Evolutionary conservation across 2,329 filamentous ascomycete species (phyloP), one percentile per base, ranked within the genome.

Genomic region (Aciculosporium take): DNA sequence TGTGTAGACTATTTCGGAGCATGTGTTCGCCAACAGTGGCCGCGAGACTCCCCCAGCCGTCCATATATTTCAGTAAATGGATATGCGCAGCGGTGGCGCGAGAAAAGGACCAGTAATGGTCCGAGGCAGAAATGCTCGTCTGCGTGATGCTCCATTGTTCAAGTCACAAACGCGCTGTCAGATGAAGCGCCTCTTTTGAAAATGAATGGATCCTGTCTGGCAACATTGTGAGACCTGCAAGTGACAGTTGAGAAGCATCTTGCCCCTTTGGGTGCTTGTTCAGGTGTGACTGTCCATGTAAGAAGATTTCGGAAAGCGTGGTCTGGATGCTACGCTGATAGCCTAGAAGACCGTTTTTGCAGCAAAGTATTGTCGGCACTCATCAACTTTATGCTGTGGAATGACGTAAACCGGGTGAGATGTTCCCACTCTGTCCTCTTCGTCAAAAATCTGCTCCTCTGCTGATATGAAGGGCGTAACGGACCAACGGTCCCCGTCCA

Each of bases 351-450:
- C 68, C 41, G 63, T 61, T 56, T 74, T 77, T 31, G 63, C 63
- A 48, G 68, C 65, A 59, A 79, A 88, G 62, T 83, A 84, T 46
- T 62, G 63, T 58, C 74, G 72, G 49, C 81, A 77, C 27, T 67
- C 67, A 51, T 80, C 72, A 41, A 80, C 82, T 40, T 71, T 71
- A 46, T 74, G 68, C 59, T 82, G 77, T 4, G 87, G 84, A 49
- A 95, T 80, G 47, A 84, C 81, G 62, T 85, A 95, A 21, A 95
- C 73, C 2, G 89, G 89, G 61, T 95, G 86, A 30, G 85, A 71
- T 13, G 81, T 67, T 39, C 65, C 67, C 39, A 94, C 69, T 31
- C 76, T 66, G 63, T 94, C 85, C 44, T 68, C 64, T 51, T 81
- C 72, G 45, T 84, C 78, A 61, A 84, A 85, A 38, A 83, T 69